A percentile compares a stretch with the other conserved stretches of the same genome.
phyloP scores from a whole-genome alignment of 768 basidiomycete genomes.

The Lactifluus volemus region DNA sequence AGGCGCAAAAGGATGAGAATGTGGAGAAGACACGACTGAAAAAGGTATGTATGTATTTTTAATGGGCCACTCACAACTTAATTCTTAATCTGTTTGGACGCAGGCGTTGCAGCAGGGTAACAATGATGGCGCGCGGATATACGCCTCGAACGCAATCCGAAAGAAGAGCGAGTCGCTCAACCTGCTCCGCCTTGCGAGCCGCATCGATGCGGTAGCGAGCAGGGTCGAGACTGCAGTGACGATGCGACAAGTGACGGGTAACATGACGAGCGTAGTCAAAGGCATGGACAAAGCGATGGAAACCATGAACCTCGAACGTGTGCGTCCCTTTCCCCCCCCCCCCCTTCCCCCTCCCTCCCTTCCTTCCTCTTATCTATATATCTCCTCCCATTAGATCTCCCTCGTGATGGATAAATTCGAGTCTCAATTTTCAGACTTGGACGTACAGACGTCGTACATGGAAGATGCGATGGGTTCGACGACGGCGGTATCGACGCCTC shows the following conservation, averaged over 20 bases:
- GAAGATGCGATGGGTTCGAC: constrained; percentile 93
- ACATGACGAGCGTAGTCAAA: constrained; percentile 92
- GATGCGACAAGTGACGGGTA: constrained; percentile 93
- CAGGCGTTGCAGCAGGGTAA: constrained; percentile 97
- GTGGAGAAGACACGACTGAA: too few relatives aligned
- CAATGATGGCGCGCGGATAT: constrained; percentile 94
- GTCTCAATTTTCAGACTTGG: constrained; percentile 89
- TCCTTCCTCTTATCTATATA: not conserved
- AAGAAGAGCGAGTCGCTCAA: constrained; percentile 96
- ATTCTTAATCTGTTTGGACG: not conserved
- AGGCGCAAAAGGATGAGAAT: too few relatives aligned
- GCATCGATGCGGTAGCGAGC: constrained; percentile 95
- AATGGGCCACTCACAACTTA: too few relatives aligned
- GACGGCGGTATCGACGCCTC: constrained; percentile 87
- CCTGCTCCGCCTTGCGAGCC: constrained; percentile 78
- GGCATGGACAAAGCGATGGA: constrained; percentile 99
- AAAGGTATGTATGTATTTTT: too few relatives aligned
- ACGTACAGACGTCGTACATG: constrained; percentile 98
- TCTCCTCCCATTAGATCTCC: constrained; percentile 58
- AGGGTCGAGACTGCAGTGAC: constrained; percentile 97
- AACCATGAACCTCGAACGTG: constrained; percentile 95
- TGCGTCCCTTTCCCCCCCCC: constrained; percentile 32
- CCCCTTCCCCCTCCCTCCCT: not conserved
- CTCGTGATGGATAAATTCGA: constrained; percentile 99
- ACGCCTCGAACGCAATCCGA: constrained; percentile 94